Percentiles rank a stretch among this genome's conserved stretches.
These are phyloP conservation scores for Musa schizocarpa DNA, from an alignment of 176 grass and related monocot genomes.

Conservation along the genomic window DNA sequence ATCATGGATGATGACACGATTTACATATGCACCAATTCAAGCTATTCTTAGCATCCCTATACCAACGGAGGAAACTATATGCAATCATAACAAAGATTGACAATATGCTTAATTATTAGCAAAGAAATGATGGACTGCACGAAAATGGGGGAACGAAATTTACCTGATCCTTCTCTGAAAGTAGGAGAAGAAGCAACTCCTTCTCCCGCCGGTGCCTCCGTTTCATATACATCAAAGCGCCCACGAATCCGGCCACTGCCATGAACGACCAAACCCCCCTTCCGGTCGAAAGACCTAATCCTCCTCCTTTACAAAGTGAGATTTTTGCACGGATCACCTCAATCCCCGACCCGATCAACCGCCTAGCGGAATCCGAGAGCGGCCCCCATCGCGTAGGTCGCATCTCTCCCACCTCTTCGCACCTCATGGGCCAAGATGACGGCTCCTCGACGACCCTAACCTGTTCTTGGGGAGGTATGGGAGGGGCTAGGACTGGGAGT, in stretches of 20 bases:
- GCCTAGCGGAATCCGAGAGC: constrained; percentile 16
- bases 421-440: neutral
- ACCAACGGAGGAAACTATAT: neutral
- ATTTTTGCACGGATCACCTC: constrained; percentile 32
- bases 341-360: constrained; percentile 24
- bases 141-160: neutral
- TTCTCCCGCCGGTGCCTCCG: constrained; percentile 37
- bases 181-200: constrained; percentile 37
- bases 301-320: neutral
- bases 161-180: constrained; percentile 53
- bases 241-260: constrained; percentile 24
- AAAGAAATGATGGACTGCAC: neutral
- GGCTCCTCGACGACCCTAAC: neutral
- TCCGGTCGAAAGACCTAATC: neutral
- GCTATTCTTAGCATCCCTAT: neutral
- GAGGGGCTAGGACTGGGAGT: neutral
- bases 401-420: constrained; percentile 4
- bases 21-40: neutral
- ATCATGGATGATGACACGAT: neutral
- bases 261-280: constrained; percentile 30
- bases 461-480: neutral
- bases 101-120: neutral
- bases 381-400: constrained; percentile 1
- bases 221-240: constrained; percentile 27
- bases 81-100: neutral